Base-by-base conservation (phyloP, 192 early-diverging fungal species). In the Backusella tuberculispora region DNA sequence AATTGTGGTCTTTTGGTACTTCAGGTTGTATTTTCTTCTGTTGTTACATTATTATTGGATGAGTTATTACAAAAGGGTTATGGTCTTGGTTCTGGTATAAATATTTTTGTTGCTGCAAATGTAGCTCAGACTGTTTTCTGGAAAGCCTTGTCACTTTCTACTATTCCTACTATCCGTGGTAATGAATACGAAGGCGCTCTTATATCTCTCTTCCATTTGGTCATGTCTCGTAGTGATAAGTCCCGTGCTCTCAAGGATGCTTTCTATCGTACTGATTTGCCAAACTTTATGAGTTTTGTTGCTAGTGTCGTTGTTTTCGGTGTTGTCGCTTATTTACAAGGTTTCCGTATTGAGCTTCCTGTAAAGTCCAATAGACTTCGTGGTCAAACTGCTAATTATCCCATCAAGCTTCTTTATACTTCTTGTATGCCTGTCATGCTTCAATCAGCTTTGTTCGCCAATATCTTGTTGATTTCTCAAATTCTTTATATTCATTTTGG, bases 341-440 rank as follows among this genome's bases (percentile, higher is more conserved):
- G 97, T 45, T 99, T 99, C 96, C 93, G 97, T 73, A 95, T 99
- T 69, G 98, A 99, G 88, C 95, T 99, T 76, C 97, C 97, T 37
- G 93, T 99, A 78, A 98, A 97, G 84, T 98, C 97, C 17, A 94
- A 92, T 67, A 84, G 91, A 47, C 90, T 94, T 85, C 96, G 97
- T 85, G 97, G 98, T 60, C 98, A 99, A 85, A 93, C 93, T 73
- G 95, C 96, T 19, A 90, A 95, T 73, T 99, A 97, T 87, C 98
- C 98, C 65, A 90, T 99, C 90, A 99, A 99, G 90, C 89, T 99
- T 63, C 98, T 99, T 86, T 99, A 99, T 89, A 99, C 98, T 42
- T 98, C 97, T 73, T 99, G 97, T 88, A 99, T 99, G 98, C 95
- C 98, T 63, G 96, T 99, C 78, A 99, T 99, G 98, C 92, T 98